Evolutionary conservation across 306 rosid species (phyloP).

Genomic region (Vigna trinervia): DNA sequence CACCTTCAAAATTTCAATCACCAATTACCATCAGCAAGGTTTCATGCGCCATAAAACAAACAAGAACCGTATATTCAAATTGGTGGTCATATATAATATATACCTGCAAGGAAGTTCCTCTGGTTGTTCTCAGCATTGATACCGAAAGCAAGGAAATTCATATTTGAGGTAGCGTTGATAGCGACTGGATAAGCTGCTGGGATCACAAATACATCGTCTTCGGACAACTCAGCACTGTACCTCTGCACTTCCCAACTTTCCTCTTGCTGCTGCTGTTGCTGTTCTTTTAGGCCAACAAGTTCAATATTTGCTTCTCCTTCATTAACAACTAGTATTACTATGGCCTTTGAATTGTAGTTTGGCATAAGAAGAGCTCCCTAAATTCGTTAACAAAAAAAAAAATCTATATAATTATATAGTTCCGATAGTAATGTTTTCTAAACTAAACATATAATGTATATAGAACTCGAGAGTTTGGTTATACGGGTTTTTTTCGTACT

Average conservation of each 20-base stretch:
- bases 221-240: slow-evolving; percentile 18
- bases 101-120: slow-evolving; percentile 64
- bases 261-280: too few species aligned
- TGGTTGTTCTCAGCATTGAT: slow-evolving; percentile 52
- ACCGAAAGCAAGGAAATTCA: slow-evolving; percentile 39
- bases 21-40: too few species aligned
- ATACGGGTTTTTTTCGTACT: too few species aligned
- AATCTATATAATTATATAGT: too few species aligned
- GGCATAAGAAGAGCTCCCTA: slow-evolving; percentile 47
- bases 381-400: neutral
- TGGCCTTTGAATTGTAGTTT: slow-evolving; percentile 42
- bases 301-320: slow-evolving; percentile 40
- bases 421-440: too few species aligned
- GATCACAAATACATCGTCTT: slow-evolving; percentile 36
- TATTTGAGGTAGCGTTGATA: slow-evolving; percentile 36
- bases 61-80: too few species aligned
- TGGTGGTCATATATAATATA: too few species aligned
- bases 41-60: too few species aligned
- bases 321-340: neutral
- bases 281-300: slow-evolving; percentile 1
- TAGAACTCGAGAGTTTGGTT: neutral
- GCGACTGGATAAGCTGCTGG: slow-evolving; percentile 54
- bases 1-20: slow-evolving; percentile 40
- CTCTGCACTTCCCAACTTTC: slow-evolving; percentile 12
- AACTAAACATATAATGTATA: too few species aligned